phyloP scores from a whole-genome alignment of 1,284 basidiomycete genomes.

The Trichosporon ovoides region DNA sequence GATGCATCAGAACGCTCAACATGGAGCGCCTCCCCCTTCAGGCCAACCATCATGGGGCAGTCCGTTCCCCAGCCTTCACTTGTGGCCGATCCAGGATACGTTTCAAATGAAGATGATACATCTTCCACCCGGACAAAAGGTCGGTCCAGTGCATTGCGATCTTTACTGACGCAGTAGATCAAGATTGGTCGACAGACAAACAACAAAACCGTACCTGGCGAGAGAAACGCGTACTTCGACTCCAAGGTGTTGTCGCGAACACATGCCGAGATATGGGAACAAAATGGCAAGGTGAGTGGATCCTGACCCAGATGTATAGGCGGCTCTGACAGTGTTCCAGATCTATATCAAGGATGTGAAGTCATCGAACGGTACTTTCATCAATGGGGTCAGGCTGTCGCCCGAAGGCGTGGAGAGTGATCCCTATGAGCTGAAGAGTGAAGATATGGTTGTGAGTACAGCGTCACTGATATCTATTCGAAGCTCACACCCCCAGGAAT shows the following conservation, averaged over 20 bases:
- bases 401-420: conserved; percentile 88
- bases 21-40: not conserved
- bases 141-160: conserved; percentile 14
- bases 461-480: too few relatives aligned
- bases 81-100: conserved; percentile 93
- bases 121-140: conserved; percentile 55
- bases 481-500: conserved; percentile 60
- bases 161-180: conserved; percentile 42
- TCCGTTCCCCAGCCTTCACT: conserved; percentile 60
- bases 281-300: conserved; percentile 66
- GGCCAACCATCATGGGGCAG: conserved; percentile 40
- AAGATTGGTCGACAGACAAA: conserved; percentile 99
- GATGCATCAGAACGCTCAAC: not conserved
- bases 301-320: not conserved
- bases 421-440: conserved; percentile 87
- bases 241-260: conserved; percentile 91
- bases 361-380: conserved; percentile 96
- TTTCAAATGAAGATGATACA: conserved; percentile 95
- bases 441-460: conserved; percentile 73
- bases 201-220: conserved; percentile 88
- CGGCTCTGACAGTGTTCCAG: conserved; percentile 53
- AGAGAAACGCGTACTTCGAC: conserved; percentile 95
- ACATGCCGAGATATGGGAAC: conserved; percentile 98
- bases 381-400: conserved; percentile 89
- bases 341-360: conserved; percentile 98